These are phyloP conservation scores for Ceratobasidium sp. DNA, from an alignment of 1,284 basidiomycete genomes.

Conservation along the genomic window DNA sequence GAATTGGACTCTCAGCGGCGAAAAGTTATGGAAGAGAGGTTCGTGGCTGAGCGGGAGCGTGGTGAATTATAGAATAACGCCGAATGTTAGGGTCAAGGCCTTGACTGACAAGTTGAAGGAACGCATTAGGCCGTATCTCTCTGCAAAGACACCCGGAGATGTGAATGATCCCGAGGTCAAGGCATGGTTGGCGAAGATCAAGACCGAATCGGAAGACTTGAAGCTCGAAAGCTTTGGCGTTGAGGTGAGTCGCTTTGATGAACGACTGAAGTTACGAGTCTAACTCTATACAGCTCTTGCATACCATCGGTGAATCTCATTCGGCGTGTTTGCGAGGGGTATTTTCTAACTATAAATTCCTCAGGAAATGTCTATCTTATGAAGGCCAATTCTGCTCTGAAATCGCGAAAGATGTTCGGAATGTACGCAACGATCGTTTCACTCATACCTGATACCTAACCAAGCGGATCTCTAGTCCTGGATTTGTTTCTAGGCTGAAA, in stretches of 20 bases:
- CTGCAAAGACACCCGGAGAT: conserved; percentile 87
- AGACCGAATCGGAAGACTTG: conserved; percentile 90
- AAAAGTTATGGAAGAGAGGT: conserved; percentile 78
- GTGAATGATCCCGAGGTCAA: conserved; percentile 84
- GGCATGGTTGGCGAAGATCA: conserved; percentile 79
- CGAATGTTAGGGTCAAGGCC: conserved; percentile 44
- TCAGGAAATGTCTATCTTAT: conserved; percentile 91
- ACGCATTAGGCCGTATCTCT: conserved; percentile 84
- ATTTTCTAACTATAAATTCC: conserved; percentile 61
- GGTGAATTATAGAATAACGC: not conserved
- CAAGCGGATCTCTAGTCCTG: conserved; percentile 62
- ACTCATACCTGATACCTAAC: not conserved
- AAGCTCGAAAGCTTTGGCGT: conserved; percentile 99
- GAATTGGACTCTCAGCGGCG: conserved; percentile 81
- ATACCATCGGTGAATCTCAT: conserved; percentile 34
- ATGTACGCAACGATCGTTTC: conserved; percentile 62
- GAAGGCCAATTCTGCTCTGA: conserved; percentile 92
- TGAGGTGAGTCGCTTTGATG: conserved; percentile 64
- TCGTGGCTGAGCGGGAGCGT: not conserved
- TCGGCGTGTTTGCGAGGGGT: not conserved
- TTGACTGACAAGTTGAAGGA: conserved; percentile 82
- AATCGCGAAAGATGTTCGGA: conserved; percentile 88
- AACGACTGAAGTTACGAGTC: not conserved
- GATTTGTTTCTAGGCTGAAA: conserved; percentile 93
- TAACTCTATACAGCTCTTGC: conserved; percentile 10